Percentiles rank a stretch among this genome's conserved stretches.
These are phyloP conservation scores for Postia placenta DNA, from an alignment of 768 basidiomycete genomes.

Conservation along the genomic window DNA sequence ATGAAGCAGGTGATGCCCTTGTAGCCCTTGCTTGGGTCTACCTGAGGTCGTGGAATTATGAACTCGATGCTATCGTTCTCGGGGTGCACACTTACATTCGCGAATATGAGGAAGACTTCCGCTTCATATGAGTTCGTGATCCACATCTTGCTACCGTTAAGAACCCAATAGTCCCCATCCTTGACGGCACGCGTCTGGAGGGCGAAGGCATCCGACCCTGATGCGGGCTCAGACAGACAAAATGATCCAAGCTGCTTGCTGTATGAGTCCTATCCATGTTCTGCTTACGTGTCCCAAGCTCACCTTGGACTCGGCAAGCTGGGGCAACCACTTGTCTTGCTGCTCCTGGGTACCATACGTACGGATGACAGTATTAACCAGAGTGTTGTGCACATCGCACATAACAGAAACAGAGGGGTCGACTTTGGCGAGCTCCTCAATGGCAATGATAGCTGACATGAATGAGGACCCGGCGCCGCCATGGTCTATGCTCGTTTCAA, in stretches of 20 bases:
- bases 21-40: slow-evolving; percentile 90
- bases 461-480: slow-evolving; percentile 90
- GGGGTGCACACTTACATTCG: slow-evolving; percentile 70
- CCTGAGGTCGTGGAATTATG: slow-evolving; percentile 28
- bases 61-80: no score
- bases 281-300: no score
- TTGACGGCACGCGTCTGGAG: slow-evolving; percentile 89
- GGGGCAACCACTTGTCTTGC: slow-evolving; percentile 83
- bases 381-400: slow-evolving; percentile 98
- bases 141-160: slow-evolving; percentile 99
- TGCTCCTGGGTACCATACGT: slow-evolving; percentile 81
- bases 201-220: slow-evolving; percentile 97
- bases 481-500: slow-evolving; percentile 80
- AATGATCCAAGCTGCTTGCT: slow-evolving; percentile 74
- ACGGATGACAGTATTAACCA: slow-evolving; percentile 92
- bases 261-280: no score
- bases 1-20: slow-evolving; percentile 99
- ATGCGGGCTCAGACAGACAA: slow-evolving; percentile 87
- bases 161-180: slow-evolving; percentile 77
- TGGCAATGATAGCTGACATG: slow-evolving; percentile 90
- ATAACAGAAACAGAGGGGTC: slow-evolving; percentile 96
- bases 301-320: slow-evolving; percentile 74
- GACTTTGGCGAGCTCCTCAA: slow-evolving; percentile 94
- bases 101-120: slow-evolving; percentile 90
- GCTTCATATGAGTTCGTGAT: slow-evolving; percentile 95